Conservation (phyloP, 169 alveolate genomes). For the Plasmodium fragile region DNA sequence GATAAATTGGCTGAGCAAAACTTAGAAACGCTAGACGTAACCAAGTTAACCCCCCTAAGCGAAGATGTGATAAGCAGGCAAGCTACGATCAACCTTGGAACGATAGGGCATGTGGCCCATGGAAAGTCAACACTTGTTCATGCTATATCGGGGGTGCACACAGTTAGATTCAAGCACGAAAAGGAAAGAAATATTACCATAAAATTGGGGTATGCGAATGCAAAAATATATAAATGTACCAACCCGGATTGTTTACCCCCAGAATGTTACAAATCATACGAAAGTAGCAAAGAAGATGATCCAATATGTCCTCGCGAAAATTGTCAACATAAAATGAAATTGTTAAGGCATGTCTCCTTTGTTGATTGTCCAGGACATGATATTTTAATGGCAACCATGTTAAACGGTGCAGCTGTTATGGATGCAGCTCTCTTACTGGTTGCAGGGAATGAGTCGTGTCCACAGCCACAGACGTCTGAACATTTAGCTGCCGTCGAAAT, state of each 20-base stretch:
- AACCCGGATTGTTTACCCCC: constrained; percentile 97
- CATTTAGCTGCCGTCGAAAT: constrained; percentile 99
- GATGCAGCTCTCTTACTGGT: constrained; percentile 98
- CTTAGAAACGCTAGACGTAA: constrained; percentile 88
- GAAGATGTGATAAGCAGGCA: constrained; percentile 99
- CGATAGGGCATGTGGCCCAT: constrained; percentile 99
- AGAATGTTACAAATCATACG: constrained; percentile 94
- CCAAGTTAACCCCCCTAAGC: constrained; percentile 96
- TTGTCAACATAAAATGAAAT: constrained; percentile 90
- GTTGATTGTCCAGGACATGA: constrained; percentile 99
- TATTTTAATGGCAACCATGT: constrained; percentile 99
- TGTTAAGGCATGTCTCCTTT: constrained; percentile 96
- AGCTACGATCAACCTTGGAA: constrained; percentile 98
- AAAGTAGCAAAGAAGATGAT: constrained; percentile 93
- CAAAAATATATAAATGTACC: constrained; percentile 97
- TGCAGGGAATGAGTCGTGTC: constrained; percentile 97
- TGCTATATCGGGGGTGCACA: constrained; percentile 97
- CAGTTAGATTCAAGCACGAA: constrained; percentile 96
- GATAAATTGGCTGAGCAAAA: constrained; percentile 84
- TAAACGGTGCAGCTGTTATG: constrained; percentile 99
- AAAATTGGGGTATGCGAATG: constrained; percentile 99
- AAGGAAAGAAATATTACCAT: constrained; percentile 98
- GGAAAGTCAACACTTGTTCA: constrained; percentile 99
- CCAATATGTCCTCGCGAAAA: constrained; percentile 93
- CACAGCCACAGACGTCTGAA: constrained; percentile 99